Conservation (phyloP, 2,329 filamentous ascomycete species). For the Ceratocystiopsis brevicomis region DNA sequence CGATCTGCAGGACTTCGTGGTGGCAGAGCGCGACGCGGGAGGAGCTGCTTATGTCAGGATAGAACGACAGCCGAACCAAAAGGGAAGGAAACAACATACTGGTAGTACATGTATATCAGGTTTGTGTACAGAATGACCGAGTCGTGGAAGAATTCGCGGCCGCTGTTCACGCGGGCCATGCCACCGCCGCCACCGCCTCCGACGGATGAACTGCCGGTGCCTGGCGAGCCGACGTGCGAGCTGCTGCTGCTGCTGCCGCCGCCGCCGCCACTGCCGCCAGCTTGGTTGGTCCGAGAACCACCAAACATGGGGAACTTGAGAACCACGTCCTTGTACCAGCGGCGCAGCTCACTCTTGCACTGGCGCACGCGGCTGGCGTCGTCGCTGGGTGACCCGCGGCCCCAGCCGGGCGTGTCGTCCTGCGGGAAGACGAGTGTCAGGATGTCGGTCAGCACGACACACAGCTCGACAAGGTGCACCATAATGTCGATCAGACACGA, state of each 20-base stretch:
- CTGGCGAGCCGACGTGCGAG: too few species aligned
- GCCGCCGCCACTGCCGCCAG: neutral
- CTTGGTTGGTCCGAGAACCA: neutral
- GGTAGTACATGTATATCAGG: conserved; percentile 10
- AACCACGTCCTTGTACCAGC: conserved; percentile 6
- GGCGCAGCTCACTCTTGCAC: conserved; percentile 7
- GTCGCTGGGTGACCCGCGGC: conserved; percentile 2
- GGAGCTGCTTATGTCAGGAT: conserved; percentile 1
- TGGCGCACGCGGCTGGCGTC: conserved; percentile 5
- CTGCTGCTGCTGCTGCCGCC: neutral
- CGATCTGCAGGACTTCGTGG: conserved; percentile 15
- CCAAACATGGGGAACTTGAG: conserved; percentile 6
- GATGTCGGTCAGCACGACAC: conserved; percentile 8
- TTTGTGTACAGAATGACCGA: conserved; percentile 9
- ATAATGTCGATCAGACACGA: conserved; percentile 7
- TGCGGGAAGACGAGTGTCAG: conserved; percentile 8
- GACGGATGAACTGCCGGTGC: too few species aligned
- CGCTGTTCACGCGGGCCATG: neutral
- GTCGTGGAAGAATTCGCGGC: conserved; percentile 7
- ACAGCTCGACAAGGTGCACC: conserved; percentile 7
- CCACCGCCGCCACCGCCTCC: neutral
- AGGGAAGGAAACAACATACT: neutral
- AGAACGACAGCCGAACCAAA: neutral
- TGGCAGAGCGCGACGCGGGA: conserved; percentile 9
- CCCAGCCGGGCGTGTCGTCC: conserved; percentile 9